These are phyloP conservation scores for Eucalyptus sp. DNA, from an alignment of 345 rosid genomes.

Conservation along the genomic window DNA sequence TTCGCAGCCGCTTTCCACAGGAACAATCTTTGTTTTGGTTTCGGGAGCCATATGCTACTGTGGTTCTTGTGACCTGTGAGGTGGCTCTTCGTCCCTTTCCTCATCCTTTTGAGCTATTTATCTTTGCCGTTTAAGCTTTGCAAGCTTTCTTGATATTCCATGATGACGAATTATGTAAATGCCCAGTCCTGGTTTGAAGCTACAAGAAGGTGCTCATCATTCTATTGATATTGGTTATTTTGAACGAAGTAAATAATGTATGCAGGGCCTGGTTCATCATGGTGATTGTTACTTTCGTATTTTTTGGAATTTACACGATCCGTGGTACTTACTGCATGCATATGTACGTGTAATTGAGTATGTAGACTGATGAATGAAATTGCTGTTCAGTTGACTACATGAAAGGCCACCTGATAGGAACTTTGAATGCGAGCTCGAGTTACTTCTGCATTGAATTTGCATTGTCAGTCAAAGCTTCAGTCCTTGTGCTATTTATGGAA, in stretches of 20 bases:
- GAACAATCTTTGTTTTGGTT: constrained; percentile 85
- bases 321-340: neutral
- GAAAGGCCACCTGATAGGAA: neutral
- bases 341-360: neutral
- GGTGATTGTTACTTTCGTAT: neutral
- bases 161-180: neutral
- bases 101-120: neutral
- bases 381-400: neutral
- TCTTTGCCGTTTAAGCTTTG: neutral
- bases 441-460: neutral
- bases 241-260: neutral
- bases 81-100: constrained; percentile 13
- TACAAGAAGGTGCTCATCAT: neutral
- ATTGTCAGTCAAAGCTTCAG: neutral
- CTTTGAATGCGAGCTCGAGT: neutral
- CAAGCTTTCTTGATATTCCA: neutral
- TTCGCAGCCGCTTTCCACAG: constrained; percentile 87
- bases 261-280: neutral
- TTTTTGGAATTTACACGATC: neutral
- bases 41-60: constrained; percentile 84
- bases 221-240: neutral
- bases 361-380: neutral
- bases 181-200: neutral
- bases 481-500: neutral
- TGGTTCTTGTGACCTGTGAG: constrained; percentile 95